These are phyloP conservation scores for Oryza nivara DNA, from an alignment of 176 grass and related monocot genomes.

Conservation along the genomic window DNA sequence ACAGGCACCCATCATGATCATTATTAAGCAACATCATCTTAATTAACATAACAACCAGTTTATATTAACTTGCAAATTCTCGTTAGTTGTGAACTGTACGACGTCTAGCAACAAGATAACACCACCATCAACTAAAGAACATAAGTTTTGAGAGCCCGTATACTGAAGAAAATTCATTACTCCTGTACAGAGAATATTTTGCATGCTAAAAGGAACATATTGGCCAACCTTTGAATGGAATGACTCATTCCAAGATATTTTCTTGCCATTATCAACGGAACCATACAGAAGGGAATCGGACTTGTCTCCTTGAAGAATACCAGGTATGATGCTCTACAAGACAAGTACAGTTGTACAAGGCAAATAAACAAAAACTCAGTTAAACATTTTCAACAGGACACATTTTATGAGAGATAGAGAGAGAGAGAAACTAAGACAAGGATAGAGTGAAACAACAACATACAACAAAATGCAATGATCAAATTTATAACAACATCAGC, in stretches of 20 bases:
- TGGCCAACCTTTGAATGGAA: slow-evolving; percentile 87
- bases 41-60: background rate
- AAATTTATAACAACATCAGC: background rate
- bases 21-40: background rate
- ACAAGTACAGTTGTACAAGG: slow-evolving; percentile 11
- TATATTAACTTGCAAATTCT: slow-evolving; percentile 1
- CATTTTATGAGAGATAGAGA: background rate
- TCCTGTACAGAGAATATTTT: background rate
- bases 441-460: slow-evolving; percentile 5
- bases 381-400: background rate
- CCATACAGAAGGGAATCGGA: slow-evolving; percentile 96
- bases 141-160: background rate
- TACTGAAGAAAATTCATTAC: background rate
- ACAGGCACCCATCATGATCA: background rate
- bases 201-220: background rate
- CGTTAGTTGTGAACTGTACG: no score
- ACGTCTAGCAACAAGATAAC: background rate
- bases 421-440: background rate
- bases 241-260: slow-evolving; percentile 95
- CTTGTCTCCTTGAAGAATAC: slow-evolving; percentile 99
- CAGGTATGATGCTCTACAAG: slow-evolving; percentile 96
- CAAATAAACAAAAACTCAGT: background rate
- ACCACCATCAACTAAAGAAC: background rate
- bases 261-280: slow-evolving; percentile 99
- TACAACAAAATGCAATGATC: slow-evolving; percentile 14